These are phyloP conservation scores for Coccomyxa subellipsoidea DNA, from an alignment of 163 green algal genomes.

Conservation along the genomic window DNA sequence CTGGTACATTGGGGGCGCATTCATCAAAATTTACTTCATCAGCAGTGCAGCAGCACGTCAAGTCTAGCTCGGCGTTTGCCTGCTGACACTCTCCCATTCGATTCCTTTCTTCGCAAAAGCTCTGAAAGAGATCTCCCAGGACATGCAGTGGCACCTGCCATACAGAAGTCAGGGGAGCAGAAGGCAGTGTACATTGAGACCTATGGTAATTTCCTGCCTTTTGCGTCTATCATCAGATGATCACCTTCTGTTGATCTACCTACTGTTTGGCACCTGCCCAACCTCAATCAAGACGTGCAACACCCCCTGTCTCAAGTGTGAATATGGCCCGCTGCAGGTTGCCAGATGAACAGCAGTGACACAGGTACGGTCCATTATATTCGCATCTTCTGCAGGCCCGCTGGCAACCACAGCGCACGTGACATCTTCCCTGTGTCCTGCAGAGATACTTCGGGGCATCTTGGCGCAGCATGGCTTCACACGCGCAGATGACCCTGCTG, in stretches of 20 bases:
- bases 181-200: constrained; percentile 27
- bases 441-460: constrained; percentile 67
- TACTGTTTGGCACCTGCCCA: no score
- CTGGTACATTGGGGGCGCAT: no score
- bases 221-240: no score
- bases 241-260: no score
- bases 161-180: neutral
- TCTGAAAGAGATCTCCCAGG: neutral
- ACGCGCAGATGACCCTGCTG: constrained; percentile 16
- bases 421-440: neutral
- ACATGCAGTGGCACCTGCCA: neutral
- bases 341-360: constrained; percentile 84
- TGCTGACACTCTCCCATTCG: neutral
- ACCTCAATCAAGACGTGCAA: no score
- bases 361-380: constrained; percentile 27
- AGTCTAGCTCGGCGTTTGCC: neutral
- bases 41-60: no score
- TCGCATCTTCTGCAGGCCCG: neutral
- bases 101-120: neutral
- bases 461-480: constrained; percentile 58
- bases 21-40: no score
- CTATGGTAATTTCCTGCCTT: no score
- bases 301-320: neutral
- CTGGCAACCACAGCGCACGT: no score
- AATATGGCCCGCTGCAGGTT: neutral